phyloP scores from a whole-genome alignment of 1,284 basidiomycete genomes.

The Naganishia cerealis region DNA sequence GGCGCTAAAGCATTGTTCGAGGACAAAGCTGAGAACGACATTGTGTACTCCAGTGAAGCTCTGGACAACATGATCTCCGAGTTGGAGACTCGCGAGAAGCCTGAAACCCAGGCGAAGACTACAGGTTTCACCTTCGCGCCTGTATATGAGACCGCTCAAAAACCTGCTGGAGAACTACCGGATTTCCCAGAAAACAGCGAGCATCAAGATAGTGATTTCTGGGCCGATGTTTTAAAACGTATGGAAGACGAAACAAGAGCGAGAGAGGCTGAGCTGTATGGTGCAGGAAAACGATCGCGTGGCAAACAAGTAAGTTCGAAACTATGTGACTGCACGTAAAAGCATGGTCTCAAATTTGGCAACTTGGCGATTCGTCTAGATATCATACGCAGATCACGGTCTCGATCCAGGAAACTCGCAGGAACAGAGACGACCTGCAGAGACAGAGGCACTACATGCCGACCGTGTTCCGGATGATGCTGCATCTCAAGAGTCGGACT shows the following conservation, averaged over 20 bases:
- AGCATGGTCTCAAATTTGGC: not conserved
- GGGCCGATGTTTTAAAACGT: slow-evolving; percentile 59
- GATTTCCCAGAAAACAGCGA: slow-evolving; percentile 59
- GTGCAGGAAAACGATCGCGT: slow-evolving; percentile 30
- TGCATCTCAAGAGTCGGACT: slow-evolving; percentile 22
- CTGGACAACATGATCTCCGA: slow-evolving; percentile 78
- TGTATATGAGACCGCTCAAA: slow-evolving; percentile 34
- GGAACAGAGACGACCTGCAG: not conserved
- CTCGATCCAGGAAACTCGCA: slow-evolving; percentile 1
- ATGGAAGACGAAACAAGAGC: slow-evolving; percentile 42
- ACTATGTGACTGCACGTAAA: not conserved
- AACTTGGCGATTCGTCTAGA: not conserved
- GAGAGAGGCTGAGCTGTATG: slow-evolving; percentile 35
- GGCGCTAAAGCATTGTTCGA: slow-evolving; percentile 79
- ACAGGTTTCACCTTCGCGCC: slow-evolving; percentile 35
- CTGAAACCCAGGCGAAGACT: slow-evolving; percentile 52
- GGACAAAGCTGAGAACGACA: slow-evolving; percentile 61
- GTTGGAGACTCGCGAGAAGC: slow-evolving; percentile 70
- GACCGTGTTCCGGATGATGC: not conserved
- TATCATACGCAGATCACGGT: not conserved
- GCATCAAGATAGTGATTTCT: slow-evolving; percentile 64
- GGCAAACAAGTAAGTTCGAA: slow-evolving; percentile 8
- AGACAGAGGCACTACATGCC: not conserved
- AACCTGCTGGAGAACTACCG: slow-evolving; percentile 57
- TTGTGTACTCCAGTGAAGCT: slow-evolving; percentile 72